phyloP scores from a whole-genome alignment of 768 basidiomycete genomes.

The Zangia roseola region DNA sequence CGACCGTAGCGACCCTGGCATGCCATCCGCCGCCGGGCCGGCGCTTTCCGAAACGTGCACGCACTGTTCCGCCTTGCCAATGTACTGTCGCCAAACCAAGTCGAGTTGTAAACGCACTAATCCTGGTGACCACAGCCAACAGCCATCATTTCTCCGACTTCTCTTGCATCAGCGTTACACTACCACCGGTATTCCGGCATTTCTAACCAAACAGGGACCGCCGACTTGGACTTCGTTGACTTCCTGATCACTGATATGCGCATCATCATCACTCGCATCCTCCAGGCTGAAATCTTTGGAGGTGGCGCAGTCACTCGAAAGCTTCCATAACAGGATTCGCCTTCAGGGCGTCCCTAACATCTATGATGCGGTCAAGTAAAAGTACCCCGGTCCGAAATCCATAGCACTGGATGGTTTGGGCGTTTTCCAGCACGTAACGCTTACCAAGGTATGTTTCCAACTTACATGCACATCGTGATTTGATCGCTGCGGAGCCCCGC shows the following conservation, averaged over 20 bases:
- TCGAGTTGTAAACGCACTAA: neutral
- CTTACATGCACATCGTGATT: neutral
- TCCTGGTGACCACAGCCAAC: neutral
- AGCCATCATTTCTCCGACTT: neutral
- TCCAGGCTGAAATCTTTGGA: neutral
- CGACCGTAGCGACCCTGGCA: neutral
- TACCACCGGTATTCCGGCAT: neutral
- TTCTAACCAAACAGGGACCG: neutral
- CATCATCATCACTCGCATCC: neutral
- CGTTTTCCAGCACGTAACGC: constrained; percentile 7
- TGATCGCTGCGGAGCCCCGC: neutral
- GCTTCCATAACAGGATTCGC: neutral
- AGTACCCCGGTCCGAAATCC: constrained; percentile 3
- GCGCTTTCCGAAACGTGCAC: constrained; percentile 3
- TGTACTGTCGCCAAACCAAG: neutral
- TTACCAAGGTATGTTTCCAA: constrained; percentile 4
- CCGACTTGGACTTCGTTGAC: neutral
- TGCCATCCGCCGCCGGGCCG: neutral
- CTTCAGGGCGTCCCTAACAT: neutral
- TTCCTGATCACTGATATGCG: no score
- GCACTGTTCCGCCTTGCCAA: constrained; percentile 5
- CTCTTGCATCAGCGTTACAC: neutral
- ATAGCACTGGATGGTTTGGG: constrained; percentile 26
- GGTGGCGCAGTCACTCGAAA: neutral
- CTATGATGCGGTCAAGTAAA: neutral